phyloP scores from a whole-genome alignment of 2,329 filamentous ascomycete species.

The Arthroderma sp. region DNA sequence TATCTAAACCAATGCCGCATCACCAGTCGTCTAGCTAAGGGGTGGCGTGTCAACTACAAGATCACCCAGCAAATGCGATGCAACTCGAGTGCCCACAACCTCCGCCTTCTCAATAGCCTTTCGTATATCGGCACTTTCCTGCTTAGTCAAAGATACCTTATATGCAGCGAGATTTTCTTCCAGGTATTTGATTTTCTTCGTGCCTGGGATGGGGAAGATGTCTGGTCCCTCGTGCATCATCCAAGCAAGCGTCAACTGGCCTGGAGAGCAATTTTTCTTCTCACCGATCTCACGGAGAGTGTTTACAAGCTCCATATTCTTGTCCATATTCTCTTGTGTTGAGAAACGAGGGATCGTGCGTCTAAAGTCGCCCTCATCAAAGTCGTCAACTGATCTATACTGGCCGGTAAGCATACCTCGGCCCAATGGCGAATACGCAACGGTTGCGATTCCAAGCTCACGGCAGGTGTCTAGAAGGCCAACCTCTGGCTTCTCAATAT shows the following conservation, averaged over 20 bases:
- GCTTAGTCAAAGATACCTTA: too few species aligned
- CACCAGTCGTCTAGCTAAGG: too few species aligned
- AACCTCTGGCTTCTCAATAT: conserved; percentile 32
- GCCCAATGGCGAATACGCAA: conserved; percentile 32
- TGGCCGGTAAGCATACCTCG: conserved; percentile 33
- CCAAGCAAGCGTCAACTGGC: conserved; percentile 49
- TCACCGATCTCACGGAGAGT: conserved; percentile 36
- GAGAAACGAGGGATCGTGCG: conserved; percentile 15
- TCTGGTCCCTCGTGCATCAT: conserved; percentile 23
- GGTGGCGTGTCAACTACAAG: too few species aligned
- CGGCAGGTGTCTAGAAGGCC: conserved; percentile 17
- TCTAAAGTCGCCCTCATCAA: conserved; percentile 35
- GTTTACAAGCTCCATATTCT: conserved; percentile 43
- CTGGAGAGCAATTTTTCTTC: conserved; percentile 40
- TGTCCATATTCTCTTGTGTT: conserved; percentile 35
- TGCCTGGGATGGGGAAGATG: too few species aligned
- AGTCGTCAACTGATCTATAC: conserved; percentile 27
- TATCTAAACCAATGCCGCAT: too few species aligned
- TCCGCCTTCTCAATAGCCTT: too few species aligned
- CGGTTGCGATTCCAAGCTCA: conserved; percentile 26
- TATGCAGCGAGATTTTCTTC: too few species aligned
- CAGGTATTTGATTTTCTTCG: too few species aligned
- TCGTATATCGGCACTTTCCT: too few species aligned
- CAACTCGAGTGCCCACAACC: too few species aligned
- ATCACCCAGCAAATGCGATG: too few species aligned